Percentiles rank a stretch among this genome's conserved stretches.
Evolutionary conservation across 495 filamentous ascomycete genomes (phyloP).

Genomic region (Annulohypoxylon stygium): DNA sequence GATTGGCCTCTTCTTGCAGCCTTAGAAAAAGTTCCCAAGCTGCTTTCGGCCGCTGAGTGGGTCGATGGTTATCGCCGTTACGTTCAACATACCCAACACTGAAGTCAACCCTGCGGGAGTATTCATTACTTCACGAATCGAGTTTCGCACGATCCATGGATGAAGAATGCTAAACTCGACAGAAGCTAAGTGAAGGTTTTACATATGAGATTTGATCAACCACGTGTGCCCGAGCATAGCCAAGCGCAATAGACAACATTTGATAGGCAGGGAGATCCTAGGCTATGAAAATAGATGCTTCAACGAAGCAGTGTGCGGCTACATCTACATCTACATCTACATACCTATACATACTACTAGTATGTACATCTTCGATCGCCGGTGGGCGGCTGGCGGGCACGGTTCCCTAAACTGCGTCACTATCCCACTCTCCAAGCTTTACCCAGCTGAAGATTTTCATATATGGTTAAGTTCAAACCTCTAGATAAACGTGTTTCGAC

Average conservation of each 20-base stretch:
- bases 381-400: slow-evolving; percentile 8
- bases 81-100: slow-evolving; percentile 42
- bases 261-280: slow-evolving; percentile 24
- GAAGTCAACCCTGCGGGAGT: slow-evolving; percentile 27
- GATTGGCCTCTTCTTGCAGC: slow-evolving; percentile 35
- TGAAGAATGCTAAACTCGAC: slow-evolving; percentile 8
- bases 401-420: not conserved
- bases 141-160: not conserved
- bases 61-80: slow-evolving; percentile 37
- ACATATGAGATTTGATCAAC: slow-evolving; percentile 15
- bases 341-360: not conserved
- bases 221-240: slow-evolving; percentile 26
- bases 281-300: not conserved
- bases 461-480: slow-evolving; percentile 4
- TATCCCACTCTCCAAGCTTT: slow-evolving; percentile 8
- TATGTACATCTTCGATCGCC: slow-evolving; percentile 10
- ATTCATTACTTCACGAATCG: slow-evolving; percentile 36
- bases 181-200: not conserved
- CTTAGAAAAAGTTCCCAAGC: slow-evolving; percentile 31
- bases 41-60: slow-evolving; percentile 36
- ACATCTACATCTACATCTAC: not conserved
- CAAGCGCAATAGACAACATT: not conserved
- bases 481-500: not conserved
- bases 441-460: slow-evolving; percentile 8
- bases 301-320: slow-evolving; percentile 23